Conservation (phyloP, 441 rosid species). For the Bocquillonia castaneifolia region DNA sequence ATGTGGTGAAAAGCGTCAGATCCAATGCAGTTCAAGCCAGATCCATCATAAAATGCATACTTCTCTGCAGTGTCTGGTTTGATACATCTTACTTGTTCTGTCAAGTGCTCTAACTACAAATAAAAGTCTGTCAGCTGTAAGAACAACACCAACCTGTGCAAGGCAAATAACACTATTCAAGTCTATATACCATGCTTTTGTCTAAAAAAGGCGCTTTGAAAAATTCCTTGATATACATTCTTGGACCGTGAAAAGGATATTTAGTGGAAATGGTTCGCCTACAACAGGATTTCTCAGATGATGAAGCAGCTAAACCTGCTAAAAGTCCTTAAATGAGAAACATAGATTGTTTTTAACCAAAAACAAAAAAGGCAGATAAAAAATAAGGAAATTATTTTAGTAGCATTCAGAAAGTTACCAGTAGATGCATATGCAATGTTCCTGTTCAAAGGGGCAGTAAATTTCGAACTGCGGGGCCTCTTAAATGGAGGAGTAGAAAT, state of each 20-base stretch:
- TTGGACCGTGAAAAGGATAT: conserved; percentile 53
- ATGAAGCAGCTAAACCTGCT: conserved; percentile 52
- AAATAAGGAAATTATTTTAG: conserved; percentile 15
- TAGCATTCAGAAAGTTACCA: conserved; percentile 40
- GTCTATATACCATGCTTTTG: conserved; percentile 44
- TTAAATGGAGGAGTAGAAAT: conserved; percentile 62
- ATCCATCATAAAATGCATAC: conserved; percentile 49
- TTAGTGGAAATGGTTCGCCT: conserved; percentile 50
- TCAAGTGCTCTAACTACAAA: conserved; percentile 40
- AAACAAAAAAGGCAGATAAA: not conserved
- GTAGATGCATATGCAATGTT: conserved; percentile 34
- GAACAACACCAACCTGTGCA: conserved; percentile 11
- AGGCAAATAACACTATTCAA: conserved; percentile 11
- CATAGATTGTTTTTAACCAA: conserved; percentile 4
- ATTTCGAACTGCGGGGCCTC: conserved; percentile 70
- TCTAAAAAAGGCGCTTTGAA: conserved; percentile 53
- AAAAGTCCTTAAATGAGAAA: conserved; percentile 19
- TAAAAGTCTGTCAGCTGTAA: conserved; percentile 19
- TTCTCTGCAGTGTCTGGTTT: conserved; percentile 55
- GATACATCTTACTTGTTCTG: conserved; percentile 38
- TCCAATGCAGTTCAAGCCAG: conserved; percentile 50
- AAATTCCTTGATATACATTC: conserved; percentile 63
- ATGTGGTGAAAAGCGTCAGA: conserved; percentile 49
- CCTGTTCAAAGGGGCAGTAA: conserved; percentile 54
- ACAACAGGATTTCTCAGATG: conserved; percentile 37